Base-by-base conservation (phyloP, 164 flowering plant species). In the Berberis thunbergii region DNA sequence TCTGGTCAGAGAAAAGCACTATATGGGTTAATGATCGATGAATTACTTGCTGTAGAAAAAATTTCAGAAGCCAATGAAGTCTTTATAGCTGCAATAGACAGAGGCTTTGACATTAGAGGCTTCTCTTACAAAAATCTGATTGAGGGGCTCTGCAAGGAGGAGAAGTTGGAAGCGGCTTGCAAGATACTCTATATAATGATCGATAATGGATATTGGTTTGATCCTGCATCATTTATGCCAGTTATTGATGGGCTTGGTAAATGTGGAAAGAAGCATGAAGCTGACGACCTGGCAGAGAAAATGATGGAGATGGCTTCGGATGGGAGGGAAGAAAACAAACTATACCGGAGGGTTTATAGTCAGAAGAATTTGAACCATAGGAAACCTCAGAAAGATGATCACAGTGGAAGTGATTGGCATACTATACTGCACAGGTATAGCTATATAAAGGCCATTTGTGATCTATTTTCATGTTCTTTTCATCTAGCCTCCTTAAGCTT, bases 171-270 rank as follows among this genome's bases (percentile, higher is more conserved):
- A 41, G 77, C 64, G 55, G 91, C 98, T 59, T 64, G 63, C 70
- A 72, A 64, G 42, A 73, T 85, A 70, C 80, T 94, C 43, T 60
- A 74, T 57, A 77, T 74, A 69, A 74, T 94, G 96, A 72, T 83
- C 3, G 66, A 74, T 46, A 83, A 76, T 53, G 84, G 83, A 56
- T 83, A 75, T 69, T 45, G 59, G 45, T 83, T 94, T 74, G 91
- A 94, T 73, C 91, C 91, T 78, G 89, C 97, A 64, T 69, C 87
- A 58, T 87, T 94, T 69, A 79, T 94, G 86, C 87, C 89, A 39
- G 95, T 94, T 60, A 82, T 94, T 75, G 95, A 94, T 75, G 86
- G 67, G 56, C 74, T 91, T 49, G 76, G 80, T 57, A 84, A 78
- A 66, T 71, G n/a, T 45, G 96, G 97, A 64, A 82, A 76, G 54